Base-by-base conservation (phyloP, 2,329 filamentous ascomycete genomes). In the Meredithiella fracta region DNA sequence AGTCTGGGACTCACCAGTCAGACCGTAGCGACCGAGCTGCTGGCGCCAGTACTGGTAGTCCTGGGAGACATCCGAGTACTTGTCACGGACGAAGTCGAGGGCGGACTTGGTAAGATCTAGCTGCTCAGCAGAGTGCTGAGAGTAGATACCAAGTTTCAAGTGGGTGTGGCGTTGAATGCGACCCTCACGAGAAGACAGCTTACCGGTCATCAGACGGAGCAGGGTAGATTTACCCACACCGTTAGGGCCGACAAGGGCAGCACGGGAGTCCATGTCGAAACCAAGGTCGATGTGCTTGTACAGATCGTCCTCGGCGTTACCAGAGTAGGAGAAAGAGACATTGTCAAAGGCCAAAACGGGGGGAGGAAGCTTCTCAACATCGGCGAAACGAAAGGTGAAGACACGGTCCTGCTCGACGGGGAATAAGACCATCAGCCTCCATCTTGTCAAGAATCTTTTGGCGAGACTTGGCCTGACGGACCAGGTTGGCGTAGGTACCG, bases 401-500 rank as follows among this genome's bases (percentile, higher is more conserved):
- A 95, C 85, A 60, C 82, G 80, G 72, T 98, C 92, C 61, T 80
- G 72, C 56, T 77, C 72, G 60, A 98, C 89, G 57, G 88, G 86
- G 85, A 68, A 98, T 97, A 72, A 97, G 92, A 63, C 92, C 92
- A 66, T 98, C 92, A 64, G 94, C 92, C 78, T 97, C 91, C 92
- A 98, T 98, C 83, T 98, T 98, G 80, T 98, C 92, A 63, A 97
- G 79, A 71, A 97, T 97, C 87, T 98, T 98, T 73, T 98, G 92
- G 62, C 92, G 83, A 47, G 92, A 97, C 79, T 98, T 98, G 72
- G 94, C 94, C 74, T 98, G 92, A 70, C 87, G 81, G 68, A 98
- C 92, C 76, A 98, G 79, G 77, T 98, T 98, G 80, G 94, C 92
- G 67, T 98, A 98, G 60, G 92, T 98, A 90, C 94, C 92, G 58